Evolutionary conservation across 2,329 filamentous ascomycete species (phyloP), one percentile per base, ranked within the genome.

Genomic region (Xylariaceae sp.): DNA sequence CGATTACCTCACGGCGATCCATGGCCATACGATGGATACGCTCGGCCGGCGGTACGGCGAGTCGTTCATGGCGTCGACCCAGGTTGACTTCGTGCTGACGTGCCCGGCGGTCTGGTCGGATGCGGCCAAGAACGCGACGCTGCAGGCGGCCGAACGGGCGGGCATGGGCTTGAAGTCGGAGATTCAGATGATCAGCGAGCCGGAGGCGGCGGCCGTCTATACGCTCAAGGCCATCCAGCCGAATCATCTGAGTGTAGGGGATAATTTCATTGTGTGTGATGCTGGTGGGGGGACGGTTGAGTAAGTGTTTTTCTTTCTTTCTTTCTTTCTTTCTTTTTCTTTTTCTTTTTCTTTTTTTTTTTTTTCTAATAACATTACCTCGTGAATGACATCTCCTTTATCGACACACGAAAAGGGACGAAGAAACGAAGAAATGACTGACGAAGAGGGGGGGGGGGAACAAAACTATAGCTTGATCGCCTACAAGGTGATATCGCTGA

Each of bases 21-120:
- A 89, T 68, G 78, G 80, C 54, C 88, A 91, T 67, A 91, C 87
- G 37, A 89, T 90, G 80, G 85, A 90, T 66, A 89, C 85, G 0
- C 75, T 92, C 60, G 87, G 81, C 1, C 76, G 85, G 57, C 76
- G 87, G 46, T 91, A 91, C 66, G 88, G 88, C 63, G 85, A 88
- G 71, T 84, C 83, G 0, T 91, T 92, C 65, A 89, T 91, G 83
- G 80, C 80, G 5, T 83, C 81, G 6, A 91, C 87, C 4, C 84
- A 84, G 63, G 84, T 90, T 40, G 84, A 91, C 58, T 91, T 89
- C 63, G 87, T 92, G 47, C 76, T 94, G 53, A 92, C 88, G 0
- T 89, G 88, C 50, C 89, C 89, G 6, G 89, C 89, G 6, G 87
- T 92, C 6, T 94, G 89, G 89, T 89, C 84, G 29, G 89, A 94